These are phyloP conservation scores for Microstegium vimineum DNA, from an alignment of 176 grass and related monocot genomes.

Conservation along the genomic window DNA sequence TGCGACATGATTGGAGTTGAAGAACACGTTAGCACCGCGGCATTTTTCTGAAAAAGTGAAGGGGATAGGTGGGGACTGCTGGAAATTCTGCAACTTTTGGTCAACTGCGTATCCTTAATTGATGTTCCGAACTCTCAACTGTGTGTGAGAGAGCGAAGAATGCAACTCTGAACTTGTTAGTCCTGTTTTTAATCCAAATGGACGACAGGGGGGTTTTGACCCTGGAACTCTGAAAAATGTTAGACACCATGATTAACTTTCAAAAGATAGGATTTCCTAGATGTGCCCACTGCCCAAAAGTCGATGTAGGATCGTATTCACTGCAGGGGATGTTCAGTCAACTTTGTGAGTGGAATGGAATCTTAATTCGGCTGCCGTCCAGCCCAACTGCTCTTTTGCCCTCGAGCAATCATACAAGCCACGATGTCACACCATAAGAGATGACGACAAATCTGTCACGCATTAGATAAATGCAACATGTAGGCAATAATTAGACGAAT, in stretches of 20 bases:
- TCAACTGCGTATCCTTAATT: not conserved
- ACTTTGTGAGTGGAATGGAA: not conserved
- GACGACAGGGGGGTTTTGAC: too few species aligned
- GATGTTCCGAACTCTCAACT: not conserved
- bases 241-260: not conserved
- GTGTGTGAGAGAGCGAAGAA: not conserved
- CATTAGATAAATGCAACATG: conserved; percentile 21
- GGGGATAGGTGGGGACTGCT: not conserved
- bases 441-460: not conserved
- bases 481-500: conserved; percentile 26
- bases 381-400: not conserved
- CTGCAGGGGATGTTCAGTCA: conserved; percentile 17
- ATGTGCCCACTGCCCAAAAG: not conserved
- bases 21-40: not conserved
- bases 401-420: not conserved
- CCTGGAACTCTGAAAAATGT: not conserved
- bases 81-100: not conserved
- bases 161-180: not conserved
- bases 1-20: not conserved
- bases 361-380: not conserved
- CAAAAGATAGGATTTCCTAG: not conserved
- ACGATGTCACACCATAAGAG: not conserved
- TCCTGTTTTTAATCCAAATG: not conserved
- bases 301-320: not conserved
- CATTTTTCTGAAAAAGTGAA: not conserved